Base-by-base conservation (phyloP, 257 asterid species). In the Orobanche coerulescens region DNA sequence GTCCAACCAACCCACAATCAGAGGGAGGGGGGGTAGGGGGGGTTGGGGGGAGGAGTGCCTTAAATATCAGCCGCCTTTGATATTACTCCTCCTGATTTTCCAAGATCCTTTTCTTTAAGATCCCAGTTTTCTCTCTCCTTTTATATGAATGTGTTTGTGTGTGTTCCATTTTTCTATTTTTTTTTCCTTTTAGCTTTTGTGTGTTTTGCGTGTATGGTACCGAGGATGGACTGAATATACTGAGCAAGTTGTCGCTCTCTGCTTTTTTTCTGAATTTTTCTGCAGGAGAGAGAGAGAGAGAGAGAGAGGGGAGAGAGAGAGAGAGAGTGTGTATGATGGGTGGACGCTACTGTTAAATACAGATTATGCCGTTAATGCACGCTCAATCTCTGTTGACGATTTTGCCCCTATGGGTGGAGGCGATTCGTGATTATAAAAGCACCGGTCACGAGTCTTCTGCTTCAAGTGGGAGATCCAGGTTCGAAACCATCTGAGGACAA, bases 31-130 rank as follows among this genome's bases (percentile, higher is more conserved):
- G 55, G 72, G n/a, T n/a, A n/a, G n/a, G n/a, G n/a, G n/a, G n/a
- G n/a, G n/a, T n/a, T n/a, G 11, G 7, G 10, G 10, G 10, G 58
- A 18, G 65, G 55, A 71, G 75, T 54, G 54, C 64, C 33, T 77
- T 67, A 64, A 83, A 60, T 78, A 55, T 61, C 55, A 77, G 96
- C 96, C 95, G 96, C 86, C 95, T 82, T 80, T 63, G 87, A 72
- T 28, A 73, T 84, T 70, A 86, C 82, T 74, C 79, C 75, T n/a
- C 52, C 76, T 71, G 86, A 74, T 80, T 63, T 60, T 52, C 61
- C 70, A 50, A 81, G 82, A 75, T 76, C 73, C 62, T 71, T 59
- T 57, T 69, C 61, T 55, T 64, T 43, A 57, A 84, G 72, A 72
- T 60, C 68, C 65, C 31, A 4, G 58, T 63, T 33, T 34, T 53